Percentiles rank a stretch among this genome's conserved stretches.
Evolutionary conservation across 2,329 filamentous ascomycete species (phyloP).

Genomic region (Fusarium tjaetaba): DNA sequence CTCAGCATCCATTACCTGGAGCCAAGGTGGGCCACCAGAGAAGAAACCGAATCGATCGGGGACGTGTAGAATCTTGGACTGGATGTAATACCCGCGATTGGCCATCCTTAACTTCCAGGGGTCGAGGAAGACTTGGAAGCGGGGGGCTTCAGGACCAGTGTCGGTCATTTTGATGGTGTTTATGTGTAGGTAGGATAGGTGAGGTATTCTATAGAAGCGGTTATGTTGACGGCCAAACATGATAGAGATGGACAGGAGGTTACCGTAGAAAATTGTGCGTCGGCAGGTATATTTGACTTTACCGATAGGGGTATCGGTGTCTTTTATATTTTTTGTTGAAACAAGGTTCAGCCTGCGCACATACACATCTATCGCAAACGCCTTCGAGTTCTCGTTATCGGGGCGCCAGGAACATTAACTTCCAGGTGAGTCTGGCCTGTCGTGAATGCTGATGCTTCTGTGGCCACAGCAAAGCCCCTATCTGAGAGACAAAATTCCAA

Average conservation of each 20-base stretch:
- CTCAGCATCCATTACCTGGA: not conserved
- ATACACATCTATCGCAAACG: too few relatives aligned
- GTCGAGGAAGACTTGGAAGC: not conserved
- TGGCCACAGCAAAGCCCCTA: not conserved
- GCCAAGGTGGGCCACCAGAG: not conserved
- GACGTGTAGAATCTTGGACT: constrained; percentile 7
- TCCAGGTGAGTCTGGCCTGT: not conserved
- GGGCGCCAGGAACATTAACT: not conserved
- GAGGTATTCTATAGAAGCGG: not conserved
- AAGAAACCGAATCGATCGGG: constrained; percentile 14
- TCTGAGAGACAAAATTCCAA: not conserved
- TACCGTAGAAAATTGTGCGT: not conserved
- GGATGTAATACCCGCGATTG: not conserved
- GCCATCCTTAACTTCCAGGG: not conserved
- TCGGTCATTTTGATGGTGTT: not conserved
- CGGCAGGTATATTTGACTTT: not conserved
- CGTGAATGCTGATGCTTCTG: not conserved
- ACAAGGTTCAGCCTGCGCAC: not conserved
- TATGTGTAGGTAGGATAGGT: not conserved
- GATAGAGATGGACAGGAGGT: not conserved
- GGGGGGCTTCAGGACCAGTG: not conserved
- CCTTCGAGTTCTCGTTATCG: not conserved
- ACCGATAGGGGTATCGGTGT: too few relatives aligned
- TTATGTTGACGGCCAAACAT: not conserved
- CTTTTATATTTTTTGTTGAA: not conserved